Evolutionary conservation across 73 alveolate species (phyloP).

Genomic region (Tetrahymena borealis): DNA sequence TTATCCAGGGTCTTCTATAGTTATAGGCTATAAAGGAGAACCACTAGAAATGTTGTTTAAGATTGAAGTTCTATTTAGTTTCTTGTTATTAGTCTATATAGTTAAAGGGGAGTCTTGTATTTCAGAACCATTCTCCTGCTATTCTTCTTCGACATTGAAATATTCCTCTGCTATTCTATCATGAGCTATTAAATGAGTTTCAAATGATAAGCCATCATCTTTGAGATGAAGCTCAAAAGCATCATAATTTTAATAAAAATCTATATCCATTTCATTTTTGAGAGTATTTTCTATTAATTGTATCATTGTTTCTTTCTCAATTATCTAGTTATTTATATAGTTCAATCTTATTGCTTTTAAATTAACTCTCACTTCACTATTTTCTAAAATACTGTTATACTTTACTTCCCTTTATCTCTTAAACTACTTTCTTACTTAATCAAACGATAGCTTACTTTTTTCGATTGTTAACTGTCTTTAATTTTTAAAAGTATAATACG

Average conservation of each 20-base stretch:
- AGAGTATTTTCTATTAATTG: neutral
- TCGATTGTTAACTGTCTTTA: neutral
- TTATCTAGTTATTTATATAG: neutral
- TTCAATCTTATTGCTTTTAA: neutral
- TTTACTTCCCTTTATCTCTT: neutral
- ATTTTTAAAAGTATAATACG: neutral
- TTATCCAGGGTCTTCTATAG: no score
- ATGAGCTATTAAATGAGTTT: neutral
- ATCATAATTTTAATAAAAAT: neutral
- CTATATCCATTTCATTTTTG: neutral
- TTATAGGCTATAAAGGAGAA: no score
- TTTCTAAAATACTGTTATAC: neutral
- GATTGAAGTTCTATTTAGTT: no score
- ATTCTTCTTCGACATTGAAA: no score
- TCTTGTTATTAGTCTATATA: no score
- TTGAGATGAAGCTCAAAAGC: neutral
- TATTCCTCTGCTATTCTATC: neutral
- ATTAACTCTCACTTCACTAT: neutral
- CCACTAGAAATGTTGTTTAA: no score
- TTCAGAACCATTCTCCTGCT: no score
- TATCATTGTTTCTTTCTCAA: neutral
- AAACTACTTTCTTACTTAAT: neutral
- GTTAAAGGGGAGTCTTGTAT: no score
- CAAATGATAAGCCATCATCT: neutral
- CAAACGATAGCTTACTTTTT: neutral